Base-by-base conservation (phyloP, 208 protist genomes). In the Acanthamoeba sp. region DNA sequence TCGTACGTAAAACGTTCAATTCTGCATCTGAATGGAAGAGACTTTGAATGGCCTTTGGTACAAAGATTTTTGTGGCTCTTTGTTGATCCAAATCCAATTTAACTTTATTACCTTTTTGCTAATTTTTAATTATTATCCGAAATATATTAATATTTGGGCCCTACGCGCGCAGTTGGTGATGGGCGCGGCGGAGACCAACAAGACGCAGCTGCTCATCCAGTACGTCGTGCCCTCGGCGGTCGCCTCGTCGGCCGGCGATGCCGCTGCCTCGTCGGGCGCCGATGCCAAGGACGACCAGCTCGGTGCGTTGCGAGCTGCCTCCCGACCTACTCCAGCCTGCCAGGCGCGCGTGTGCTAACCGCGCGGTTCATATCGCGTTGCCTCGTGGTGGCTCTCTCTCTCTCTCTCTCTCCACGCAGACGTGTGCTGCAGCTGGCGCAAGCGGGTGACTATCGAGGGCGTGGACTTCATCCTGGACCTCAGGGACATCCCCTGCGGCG, bases 391-490 rank as follows among this genome's bases (percentile, higher is more conserved):
- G 9, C 34, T n/a, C n/a, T n/a, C n/a, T n/a, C 1, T 22, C 12
- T 32, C 10, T 69, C 2, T 69, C 2, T 9, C 2, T 34, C 1
- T 6, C 12, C 29, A 1, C 5, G 9, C 27, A 90, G 84, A 90
- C 59, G n/a, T 90, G n/a, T 90, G 32, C 55, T 59, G 52, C 45
- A 90, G 34, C 42, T 90, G 84, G 84, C 45, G 55, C 20, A 90
- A 90, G 34, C 84, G 84, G 12, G 32, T 90, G 29, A 48, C 45
- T 7, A 69, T 90, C 22, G 84, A 90, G n/a, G 84, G 84, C 20
- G 55, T 71, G 29, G 55, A 69, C 52, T 90, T 71, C 55, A 29
- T 90, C 1, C 84, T 90, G 20, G 84, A 90, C 34, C 14, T 90
- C 27, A 40, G 55, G 22, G 84, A 90, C 55, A 45, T 59, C 59